Percentiles rank a stretch among this genome's conserved stretches.
phyloP scores from a whole-genome alignment of 805 yeast species.

The Pichia paraexigua region DNA sequence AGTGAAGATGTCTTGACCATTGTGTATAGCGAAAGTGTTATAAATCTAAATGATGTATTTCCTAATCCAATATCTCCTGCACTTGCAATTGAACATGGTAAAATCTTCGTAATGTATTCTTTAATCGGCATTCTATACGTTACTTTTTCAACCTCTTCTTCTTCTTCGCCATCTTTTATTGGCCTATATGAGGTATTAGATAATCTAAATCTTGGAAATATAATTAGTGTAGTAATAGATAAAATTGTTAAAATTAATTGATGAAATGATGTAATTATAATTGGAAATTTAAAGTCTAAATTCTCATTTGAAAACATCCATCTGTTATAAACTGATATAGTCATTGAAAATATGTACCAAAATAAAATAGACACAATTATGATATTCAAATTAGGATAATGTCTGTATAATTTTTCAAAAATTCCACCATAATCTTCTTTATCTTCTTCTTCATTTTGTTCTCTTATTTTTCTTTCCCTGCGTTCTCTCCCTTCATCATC shows the following conservation, averaged over 20 bases:
- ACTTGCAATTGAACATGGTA: conserved; percentile 82
- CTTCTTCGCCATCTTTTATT: background rate
- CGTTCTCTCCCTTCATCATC: background rate
- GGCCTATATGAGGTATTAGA: background rate
- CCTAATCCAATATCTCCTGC: conserved; percentile 94
- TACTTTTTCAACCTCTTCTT: background rate
- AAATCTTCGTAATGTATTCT: conserved; percentile 44
- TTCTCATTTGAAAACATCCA: conserved; percentile 89
- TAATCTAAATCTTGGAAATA: conserved; percentile 44
- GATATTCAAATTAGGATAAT: conserved; percentile 23
- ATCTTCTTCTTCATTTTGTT: background rate
- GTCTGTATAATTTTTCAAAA: conserved; percentile 9
- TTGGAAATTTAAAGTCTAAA: conserved; percentile 73
- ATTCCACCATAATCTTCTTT: background rate
- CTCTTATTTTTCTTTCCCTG: background rate
- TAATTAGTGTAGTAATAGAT: conserved; percentile 38
- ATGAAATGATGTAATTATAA: conserved; percentile 77
- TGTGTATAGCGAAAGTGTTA: conserved; percentile 79
- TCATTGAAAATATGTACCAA: conserved; percentile 65
- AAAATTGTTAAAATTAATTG: conserved; percentile 60
- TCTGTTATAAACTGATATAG: conserved; percentile 78
- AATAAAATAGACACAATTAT: conserved; percentile 23
- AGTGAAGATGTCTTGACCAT: conserved; percentile 87
- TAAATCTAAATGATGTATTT: conserved; percentile 70
- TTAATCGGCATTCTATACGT: conserved; percentile 24